Evolutionary conservation across 371 early-diverging fungal genomes (phyloP), one percentile per base, ranked within the genome.

Genomic region (Mortierella polycephala): DNA sequence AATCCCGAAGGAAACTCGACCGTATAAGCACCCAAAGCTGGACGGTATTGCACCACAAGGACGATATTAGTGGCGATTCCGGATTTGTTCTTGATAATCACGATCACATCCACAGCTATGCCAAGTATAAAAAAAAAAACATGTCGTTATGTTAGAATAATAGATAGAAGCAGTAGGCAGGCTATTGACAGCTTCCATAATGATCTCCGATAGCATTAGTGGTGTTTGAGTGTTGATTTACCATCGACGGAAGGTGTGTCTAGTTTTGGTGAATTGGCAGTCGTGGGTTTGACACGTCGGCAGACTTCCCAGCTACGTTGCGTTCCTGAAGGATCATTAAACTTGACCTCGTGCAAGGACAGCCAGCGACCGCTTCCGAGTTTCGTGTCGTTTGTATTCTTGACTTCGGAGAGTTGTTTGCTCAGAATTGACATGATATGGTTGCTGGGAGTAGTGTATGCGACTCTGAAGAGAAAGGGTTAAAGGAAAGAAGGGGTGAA

Each of bases 1-100:
- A 90, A 76, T 73, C 91, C 91, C 21, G 90, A 89, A 1, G 91
- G 90, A 68, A 90, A 88, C 62, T 91, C 91, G 42, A 91, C 61
- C 21, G 85, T 80, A 60, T 87, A 88, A 18, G 75, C 62, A 7
- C 83, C 83, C 14, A 90, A 62, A 2, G 90, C 85, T 5, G 91
- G 91, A 45, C 91, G 87, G 63, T 87, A 91, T 62, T 91, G 91
- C 20, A 89, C 64, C 0, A 89, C 89, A 8, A 89, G 70, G 39
- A 90, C 64, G 51, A 89, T 50, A 18, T 84, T 77, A 5, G 90
- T 87, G 10, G 77, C 65, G 21, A 64, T 12, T 0, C 67, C 60
- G n/a, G 20, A 45, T 0, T 59, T 40, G 55, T 55, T 64, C 39
- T 76, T 76, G 72, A 76, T 68, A 42, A 76, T 55, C 2, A 72